Base-by-base conservation (phyloP, 2,329 filamentous ascomycete species). In the Fusarium begoniae region DNA sequence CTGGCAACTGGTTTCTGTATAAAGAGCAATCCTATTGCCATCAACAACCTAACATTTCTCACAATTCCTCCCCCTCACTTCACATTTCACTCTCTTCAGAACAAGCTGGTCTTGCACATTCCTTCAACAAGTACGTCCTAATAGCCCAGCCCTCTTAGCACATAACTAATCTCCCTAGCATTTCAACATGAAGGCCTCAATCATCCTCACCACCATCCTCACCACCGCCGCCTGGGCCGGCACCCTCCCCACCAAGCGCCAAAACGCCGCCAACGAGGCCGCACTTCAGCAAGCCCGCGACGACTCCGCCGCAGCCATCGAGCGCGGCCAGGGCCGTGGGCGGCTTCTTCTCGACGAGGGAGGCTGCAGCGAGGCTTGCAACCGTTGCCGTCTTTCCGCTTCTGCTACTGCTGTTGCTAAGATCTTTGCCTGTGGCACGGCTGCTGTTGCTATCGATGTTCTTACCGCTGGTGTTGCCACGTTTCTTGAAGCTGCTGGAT, bases 351-450 rank as follows among this genome's bases (percentile, higher is more conserved):
- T 54, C 24, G 35, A 40, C 1, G 51, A 54, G n/a, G 35, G 18
- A 11, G 7, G 9, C 18, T 54, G 24, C 14, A 54, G 51, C 18
- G 35, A 54, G n/a, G 51, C 51, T 2, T 54, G 35, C 5, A 17
- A 54, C 0, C 20, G 51, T 0, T 54, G 35, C 3, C 24, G 35
- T 17, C 0, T 8, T 0, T 3, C 1, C 7, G 51, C 51, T 3
- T 2, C 4, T 7, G 4, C 51, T 28, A 54, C 24, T 2, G 35
- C 35, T 22, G n/a, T 37, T 0, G 32, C 32, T 26, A n/a, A 53
- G 3, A 13, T 53, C 18, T 37, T 53, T 26, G 50, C 9, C 6
- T 53, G 32, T 4, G 32, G 50, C 9, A 53, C n/a, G 9, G 50
- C 50, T 26, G 32, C 32, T 8, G 24, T 54, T 1, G 35, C 51